phyloP scores from a whole-genome alignment of 192 early-diverging fungal species.

The Coemansia pectinata region DNA sequence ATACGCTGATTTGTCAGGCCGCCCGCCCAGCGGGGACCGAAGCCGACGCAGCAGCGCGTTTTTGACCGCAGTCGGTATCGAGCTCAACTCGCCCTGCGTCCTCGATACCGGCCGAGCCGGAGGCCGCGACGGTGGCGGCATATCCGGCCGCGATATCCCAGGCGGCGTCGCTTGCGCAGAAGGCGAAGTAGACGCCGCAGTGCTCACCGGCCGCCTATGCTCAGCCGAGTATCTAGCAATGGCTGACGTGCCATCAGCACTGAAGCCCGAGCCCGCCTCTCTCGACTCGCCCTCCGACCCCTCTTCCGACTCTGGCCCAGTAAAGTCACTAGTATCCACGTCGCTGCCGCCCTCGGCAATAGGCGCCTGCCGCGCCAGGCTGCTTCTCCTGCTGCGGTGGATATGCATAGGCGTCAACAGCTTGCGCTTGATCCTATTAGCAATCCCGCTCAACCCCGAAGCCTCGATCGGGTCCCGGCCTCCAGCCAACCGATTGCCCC shows the following conservation, averaged over 20 bases:
- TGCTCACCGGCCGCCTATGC: neutral
- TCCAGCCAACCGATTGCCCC: neutral
- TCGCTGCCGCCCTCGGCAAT: conserved; percentile 7
- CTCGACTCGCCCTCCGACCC: neutral
- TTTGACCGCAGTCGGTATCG: conserved; percentile 35
- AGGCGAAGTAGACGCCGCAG: neutral
- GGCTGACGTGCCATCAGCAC: neutral
- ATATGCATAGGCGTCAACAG: conserved; percentile 24
- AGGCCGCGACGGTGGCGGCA: conserved; percentile 43
- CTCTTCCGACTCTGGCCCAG: conserved; percentile 5
- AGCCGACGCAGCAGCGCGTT: conserved; percentile 35
- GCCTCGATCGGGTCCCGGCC: neutral
- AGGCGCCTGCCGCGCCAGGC: conserved; percentile 9
- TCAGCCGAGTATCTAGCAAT: neutral
- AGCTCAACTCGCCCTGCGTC: conserved; percentile 2
- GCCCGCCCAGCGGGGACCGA: conserved; percentile 29
- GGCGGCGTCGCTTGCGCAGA: neutral
- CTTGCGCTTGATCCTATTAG: conserved; percentile 18
- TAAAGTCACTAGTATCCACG: conserved; percentile 19
- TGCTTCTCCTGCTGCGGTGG: conserved; percentile 7
- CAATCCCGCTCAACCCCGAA: conserved; percentile 11
- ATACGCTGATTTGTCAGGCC: conserved; percentile 21
- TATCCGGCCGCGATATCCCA: conserved; percentile 20
- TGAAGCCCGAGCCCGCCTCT: neutral
- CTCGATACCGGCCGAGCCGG: neutral